Evolutionary conservation across 2,329 filamentous ascomycete species (phyloP).

Genomic region (Fusarium liriodendri): DNA sequence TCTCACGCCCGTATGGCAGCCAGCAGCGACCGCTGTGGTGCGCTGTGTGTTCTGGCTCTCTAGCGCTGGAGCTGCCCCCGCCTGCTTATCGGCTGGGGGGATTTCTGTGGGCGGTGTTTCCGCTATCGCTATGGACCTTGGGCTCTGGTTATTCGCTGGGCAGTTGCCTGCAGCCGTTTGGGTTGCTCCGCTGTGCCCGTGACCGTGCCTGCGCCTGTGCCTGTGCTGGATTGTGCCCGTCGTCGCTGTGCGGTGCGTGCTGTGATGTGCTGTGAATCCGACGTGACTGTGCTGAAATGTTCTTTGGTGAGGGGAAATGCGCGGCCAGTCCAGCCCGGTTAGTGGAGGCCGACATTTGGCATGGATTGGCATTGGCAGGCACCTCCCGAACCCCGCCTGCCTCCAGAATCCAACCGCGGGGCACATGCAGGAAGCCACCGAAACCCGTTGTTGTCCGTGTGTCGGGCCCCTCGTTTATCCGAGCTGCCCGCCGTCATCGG

Average conservation of each 20-base stretch:
- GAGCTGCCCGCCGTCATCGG: conserved; percentile 27
- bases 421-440: conserved; percentile 14
- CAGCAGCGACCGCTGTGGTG: not conserved
- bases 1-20: not conserved
- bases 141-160: not conserved
- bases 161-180: not conserved
- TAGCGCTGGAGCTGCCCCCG: not conserved
- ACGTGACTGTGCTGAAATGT: conserved; percentile 58
- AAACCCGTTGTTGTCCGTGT: not conserved
- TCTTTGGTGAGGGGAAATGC: conserved; percentile 52
- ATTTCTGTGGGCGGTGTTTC: not conserved
- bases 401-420: conserved; percentile 12
- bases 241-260: conserved; percentile 22
- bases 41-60: not conserved
- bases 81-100: not conserved
- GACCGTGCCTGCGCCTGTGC: not conserved
- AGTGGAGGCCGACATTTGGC: conserved; percentile 22
- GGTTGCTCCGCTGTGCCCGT: not conserved
- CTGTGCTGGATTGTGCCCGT: conserved; percentile 21
- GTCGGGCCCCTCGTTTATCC: conserved; percentile 32
- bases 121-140: not conserved
- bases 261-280: conserved; percentile 39
- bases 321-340: conserved; percentile 32
- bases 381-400: not conserved
- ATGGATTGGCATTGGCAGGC: conserved; percentile 10